Conservation (phyloP, 345 rosid genomes). For the Boechera stricta region DNA sequence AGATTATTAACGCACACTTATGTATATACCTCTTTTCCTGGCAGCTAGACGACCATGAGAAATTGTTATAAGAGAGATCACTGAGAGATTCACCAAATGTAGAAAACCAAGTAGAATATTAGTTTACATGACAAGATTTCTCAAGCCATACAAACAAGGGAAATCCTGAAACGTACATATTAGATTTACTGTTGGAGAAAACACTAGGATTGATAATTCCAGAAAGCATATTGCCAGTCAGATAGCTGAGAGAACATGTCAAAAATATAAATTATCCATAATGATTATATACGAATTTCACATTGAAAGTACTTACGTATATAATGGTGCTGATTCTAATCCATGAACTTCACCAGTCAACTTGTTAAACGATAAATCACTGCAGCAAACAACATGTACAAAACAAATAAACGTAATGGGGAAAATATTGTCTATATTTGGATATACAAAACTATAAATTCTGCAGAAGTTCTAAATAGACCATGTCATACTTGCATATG, state of each 20-base stretch:
- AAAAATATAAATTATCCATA: background rate
- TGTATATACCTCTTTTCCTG: constrained; percentile 8
- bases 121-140: background rate
- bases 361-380: constrained; percentile 43
- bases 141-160: constrained; percentile 11
- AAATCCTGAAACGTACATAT: constrained; percentile 28
- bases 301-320: constrained; percentile 27
- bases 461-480: background rate
- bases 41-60: constrained; percentile 32
- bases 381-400: constrained; percentile 17
- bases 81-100: constrained; percentile 19
- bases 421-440: background rate
- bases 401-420: background rate
- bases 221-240: constrained; percentile 39
- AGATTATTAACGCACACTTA: too few relatives aligned
- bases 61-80: constrained; percentile 44
- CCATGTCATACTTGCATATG: constrained; percentile 4
- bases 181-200: background rate
- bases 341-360: constrained; percentile 32
- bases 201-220: constrained; percentile 19
- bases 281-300: background rate
- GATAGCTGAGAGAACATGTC: constrained; percentile 33
- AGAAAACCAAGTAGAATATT: background rate
- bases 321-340: background rate
- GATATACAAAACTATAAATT: background rate